These are phyloP conservation scores for Gonapodya sp. DNA, from an alignment of 192 early-diverging fungal species.

Conservation along the genomic window DNA sequence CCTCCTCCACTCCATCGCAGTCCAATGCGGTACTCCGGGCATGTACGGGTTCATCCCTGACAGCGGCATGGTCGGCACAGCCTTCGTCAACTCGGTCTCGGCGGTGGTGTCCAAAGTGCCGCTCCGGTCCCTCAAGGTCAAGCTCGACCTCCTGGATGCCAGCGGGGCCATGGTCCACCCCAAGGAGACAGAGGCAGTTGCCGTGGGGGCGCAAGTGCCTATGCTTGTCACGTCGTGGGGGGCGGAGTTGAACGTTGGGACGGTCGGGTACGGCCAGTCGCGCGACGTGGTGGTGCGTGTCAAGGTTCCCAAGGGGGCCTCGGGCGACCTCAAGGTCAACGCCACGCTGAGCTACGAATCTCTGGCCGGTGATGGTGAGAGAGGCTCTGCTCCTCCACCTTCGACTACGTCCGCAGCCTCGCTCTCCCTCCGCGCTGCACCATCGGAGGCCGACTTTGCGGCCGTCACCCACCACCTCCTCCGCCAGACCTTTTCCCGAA, in stretches of 20 bases:
- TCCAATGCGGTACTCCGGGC: background rate
- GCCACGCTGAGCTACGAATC: background rate
- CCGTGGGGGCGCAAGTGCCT: background rate
- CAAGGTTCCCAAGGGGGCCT: background rate
- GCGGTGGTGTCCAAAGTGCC: conserved; percentile 11
- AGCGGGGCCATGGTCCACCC: background rate
- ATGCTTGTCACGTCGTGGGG: background rate
- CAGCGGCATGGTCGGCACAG: conserved; percentile 25
- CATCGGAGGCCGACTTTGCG: background rate
- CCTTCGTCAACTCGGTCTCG: conserved; percentile 22
- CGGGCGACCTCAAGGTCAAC: background rate
- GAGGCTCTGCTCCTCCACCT: background rate
- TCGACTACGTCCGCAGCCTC: background rate
- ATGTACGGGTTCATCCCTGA: conserved; percentile 27
- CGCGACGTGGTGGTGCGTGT: conserved; percentile 3
- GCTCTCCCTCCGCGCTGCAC: background rate
- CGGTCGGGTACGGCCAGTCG: conserved; percentile 1
- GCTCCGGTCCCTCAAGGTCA: background rate
- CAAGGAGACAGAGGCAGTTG: background rate
- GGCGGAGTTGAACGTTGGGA: background rate
- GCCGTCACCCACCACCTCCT: background rate
- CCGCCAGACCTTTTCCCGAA: background rate
- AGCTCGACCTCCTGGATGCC: background rate
- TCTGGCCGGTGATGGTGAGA: background rate
- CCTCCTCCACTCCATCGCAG: conserved; percentile 17